A percentile compares a stretch with the other conserved stretches of the same genome.
Conservation (phyloP, 495 filamentous ascomycete species). For the Penicillium manginii region DNA sequence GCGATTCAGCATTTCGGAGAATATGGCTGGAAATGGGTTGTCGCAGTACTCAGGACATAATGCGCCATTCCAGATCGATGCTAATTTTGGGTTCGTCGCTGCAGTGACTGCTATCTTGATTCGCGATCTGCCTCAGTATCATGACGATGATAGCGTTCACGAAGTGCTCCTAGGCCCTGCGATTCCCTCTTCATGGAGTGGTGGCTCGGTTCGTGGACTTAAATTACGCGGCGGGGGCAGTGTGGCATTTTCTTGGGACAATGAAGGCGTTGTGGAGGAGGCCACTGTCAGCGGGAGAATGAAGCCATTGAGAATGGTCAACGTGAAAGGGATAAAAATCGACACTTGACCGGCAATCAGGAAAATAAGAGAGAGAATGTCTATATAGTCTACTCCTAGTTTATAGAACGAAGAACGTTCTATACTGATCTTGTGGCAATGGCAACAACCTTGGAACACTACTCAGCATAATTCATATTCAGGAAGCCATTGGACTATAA, state of each 20-base stretch:
- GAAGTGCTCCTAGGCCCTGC: conserved; percentile 46
- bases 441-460: too few relatives aligned
- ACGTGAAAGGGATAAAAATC: neutral
- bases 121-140: conserved; percentile 38
- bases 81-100: conserved; percentile 55
- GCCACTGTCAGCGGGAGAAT: conserved; percentile 1
- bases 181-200: conserved; percentile 42
- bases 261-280: conserved; percentile 19
- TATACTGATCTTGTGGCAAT: too few relatives aligned
- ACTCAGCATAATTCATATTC: too few relatives aligned
- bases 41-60: conserved; percentile 44
- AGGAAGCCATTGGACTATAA: too few relatives aligned
- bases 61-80: conserved; percentile 57
- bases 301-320: conserved; percentile 2
- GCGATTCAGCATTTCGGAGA: conserved; percentile 40
- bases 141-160: conserved; percentile 13
- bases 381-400: too few relatives aligned
- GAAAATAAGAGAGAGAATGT: too few relatives aligned
- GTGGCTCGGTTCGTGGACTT: conserved; percentile 40
- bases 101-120: conserved; percentile 52
- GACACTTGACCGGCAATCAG: too few relatives aligned
- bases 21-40: conserved; percentile 53
- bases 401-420: too few relatives aligned
- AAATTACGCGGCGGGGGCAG: conserved; percentile 43
- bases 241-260: conserved; percentile 45